Evolutionary conservation across 306 rosid species (phyloP).

Genomic region (Quercus robur): DNA sequence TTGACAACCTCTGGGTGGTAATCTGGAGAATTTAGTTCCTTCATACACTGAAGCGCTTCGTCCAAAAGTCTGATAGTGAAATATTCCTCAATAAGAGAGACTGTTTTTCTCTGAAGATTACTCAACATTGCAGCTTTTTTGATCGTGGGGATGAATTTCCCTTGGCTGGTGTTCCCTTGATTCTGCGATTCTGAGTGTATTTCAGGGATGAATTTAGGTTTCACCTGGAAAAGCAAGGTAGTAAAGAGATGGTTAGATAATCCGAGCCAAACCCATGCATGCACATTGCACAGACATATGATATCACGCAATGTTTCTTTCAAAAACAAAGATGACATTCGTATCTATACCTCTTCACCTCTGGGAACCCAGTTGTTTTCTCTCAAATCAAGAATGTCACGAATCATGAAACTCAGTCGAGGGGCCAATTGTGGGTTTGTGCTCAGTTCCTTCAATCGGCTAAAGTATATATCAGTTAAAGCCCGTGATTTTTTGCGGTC

Average conservation of each 20-base stretch:
- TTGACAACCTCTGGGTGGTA: no score
- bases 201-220: conserved; percentile 87
- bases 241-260: background rate
- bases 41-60: conserved; percentile 57
- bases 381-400: conserved; percentile 21
- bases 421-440: conserved; percentile 67
- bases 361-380: conserved; percentile 85
- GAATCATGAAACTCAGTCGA: conserved; percentile 83
- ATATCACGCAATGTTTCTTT: background rate
- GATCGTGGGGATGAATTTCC: conserved; percentile 52
- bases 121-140: conserved; percentile 35
- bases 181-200: conserved; percentile 93
- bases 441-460: conserved; percentile 71
- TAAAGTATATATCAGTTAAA: conserved; percentile 67
- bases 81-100: conserved; percentile 74
- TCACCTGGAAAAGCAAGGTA: conserved; percentile 39
- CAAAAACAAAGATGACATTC: background rate
- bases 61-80: conserved; percentile 58
- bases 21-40: no score
- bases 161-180: conserved; percentile 56
- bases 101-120: conserved; percentile 52
- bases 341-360: conserved; percentile 75
- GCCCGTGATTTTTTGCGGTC: conserved; percentile 65
- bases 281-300: no score
- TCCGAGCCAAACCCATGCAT: background rate